These are phyloP conservation scores for Scolecobasidium constrictum DNA, from an alignment of 2,329 filamentous ascomycete genomes.

Conservation along the genomic window DNA sequence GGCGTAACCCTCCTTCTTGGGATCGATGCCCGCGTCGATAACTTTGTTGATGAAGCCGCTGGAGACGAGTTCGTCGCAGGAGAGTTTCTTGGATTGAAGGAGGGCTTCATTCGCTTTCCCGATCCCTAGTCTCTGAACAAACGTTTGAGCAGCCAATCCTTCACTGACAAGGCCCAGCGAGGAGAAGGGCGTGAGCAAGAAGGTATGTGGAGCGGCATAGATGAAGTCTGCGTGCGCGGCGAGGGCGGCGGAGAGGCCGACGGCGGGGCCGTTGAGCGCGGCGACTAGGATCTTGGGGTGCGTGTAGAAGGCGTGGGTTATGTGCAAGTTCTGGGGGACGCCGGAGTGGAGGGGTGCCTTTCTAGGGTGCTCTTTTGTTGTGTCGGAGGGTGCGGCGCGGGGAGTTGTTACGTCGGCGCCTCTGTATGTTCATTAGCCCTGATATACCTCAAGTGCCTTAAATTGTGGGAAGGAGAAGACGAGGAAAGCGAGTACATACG, in stretches of 20 bases:
- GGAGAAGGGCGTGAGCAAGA: slow-evolving; percentile 82
- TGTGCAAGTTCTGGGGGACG: slow-evolving; percentile 77
- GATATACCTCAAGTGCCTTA: background rate
- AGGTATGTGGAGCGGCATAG: slow-evolving; percentile 72
- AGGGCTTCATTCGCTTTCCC: slow-evolving; percentile 83
- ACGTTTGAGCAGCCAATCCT: slow-evolving; percentile 67
- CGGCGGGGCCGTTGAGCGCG: slow-evolving; percentile 81
- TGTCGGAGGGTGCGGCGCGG: slow-evolving; percentile 29
- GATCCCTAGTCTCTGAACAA: slow-evolving; percentile 71
- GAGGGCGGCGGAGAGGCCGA: slow-evolving; percentile 80
- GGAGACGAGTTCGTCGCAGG: slow-evolving; percentile 59
- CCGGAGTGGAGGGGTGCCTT: slow-evolving; percentile 60
- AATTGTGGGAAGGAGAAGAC: background rate
- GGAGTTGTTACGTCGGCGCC: slow-evolving; percentile 65
- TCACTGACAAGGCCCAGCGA: slow-evolving; percentile 85
- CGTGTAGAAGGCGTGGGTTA: slow-evolving; percentile 80
- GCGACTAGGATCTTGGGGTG: slow-evolving; percentile 90
- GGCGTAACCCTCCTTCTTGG: slow-evolving; percentile 49
- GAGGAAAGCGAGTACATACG: slow-evolving; percentile 43
- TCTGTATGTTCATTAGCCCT: slow-evolving; percentile 31
- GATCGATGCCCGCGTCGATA: slow-evolving; percentile 44
- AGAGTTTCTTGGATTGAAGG: slow-evolving; percentile 75
- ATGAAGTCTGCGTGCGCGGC: slow-evolving; percentile 83
- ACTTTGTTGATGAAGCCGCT: slow-evolving; percentile 82
- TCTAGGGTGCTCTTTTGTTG: slow-evolving; percentile 25